phyloP scores from a whole-genome alignment of 352 stramenopile genomes.

The Phytopythium helicoides region DNA sequence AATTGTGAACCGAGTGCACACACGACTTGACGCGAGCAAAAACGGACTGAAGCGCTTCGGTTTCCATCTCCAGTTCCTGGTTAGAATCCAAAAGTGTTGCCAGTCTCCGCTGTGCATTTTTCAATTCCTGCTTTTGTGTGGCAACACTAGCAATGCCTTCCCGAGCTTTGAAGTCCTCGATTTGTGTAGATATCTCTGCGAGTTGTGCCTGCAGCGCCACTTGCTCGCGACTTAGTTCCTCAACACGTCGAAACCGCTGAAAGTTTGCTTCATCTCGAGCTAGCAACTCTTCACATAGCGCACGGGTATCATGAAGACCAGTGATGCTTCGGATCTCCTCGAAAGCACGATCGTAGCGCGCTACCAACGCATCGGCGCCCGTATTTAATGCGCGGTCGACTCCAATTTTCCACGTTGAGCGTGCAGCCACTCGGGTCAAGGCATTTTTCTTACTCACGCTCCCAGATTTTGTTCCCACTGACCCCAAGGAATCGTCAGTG shows the following conservation, averaged over 20 bases:
- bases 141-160: constrained; percentile 62
- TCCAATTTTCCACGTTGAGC: constrained; percentile 76
- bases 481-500: no score
- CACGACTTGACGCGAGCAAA: constrained; percentile 62
- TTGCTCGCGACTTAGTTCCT: constrained; percentile 64
- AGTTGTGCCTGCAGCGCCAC: constrained; percentile 18
- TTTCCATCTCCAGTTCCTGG: constrained; percentile 48
- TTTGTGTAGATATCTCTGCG: constrained; percentile 35
- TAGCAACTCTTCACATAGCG: constrained; percentile 50
- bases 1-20: constrained; percentile 72
- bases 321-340: constrained; percentile 54
- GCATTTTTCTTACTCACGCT: constrained; percentile 24
- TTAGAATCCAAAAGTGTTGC: constrained; percentile 33
- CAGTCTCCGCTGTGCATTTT: constrained; percentile 36
- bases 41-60: constrained; percentile 51
- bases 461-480: not conserved
- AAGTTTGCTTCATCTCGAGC: constrained; percentile 75
- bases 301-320: constrained; percentile 45
- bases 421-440: constrained; percentile 45
- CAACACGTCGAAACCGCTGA: constrained; percentile 74
- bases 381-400: constrained; percentile 56
- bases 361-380: constrained; percentile 37
- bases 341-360: constrained; percentile 70
- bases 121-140: constrained; percentile 52
- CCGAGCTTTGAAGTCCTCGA: constrained; percentile 66